Evolutionary conservation across 495 filamentous ascomycete genomes (phyloP).

Genomic region (Sphaerosporella brunnea): DNA sequence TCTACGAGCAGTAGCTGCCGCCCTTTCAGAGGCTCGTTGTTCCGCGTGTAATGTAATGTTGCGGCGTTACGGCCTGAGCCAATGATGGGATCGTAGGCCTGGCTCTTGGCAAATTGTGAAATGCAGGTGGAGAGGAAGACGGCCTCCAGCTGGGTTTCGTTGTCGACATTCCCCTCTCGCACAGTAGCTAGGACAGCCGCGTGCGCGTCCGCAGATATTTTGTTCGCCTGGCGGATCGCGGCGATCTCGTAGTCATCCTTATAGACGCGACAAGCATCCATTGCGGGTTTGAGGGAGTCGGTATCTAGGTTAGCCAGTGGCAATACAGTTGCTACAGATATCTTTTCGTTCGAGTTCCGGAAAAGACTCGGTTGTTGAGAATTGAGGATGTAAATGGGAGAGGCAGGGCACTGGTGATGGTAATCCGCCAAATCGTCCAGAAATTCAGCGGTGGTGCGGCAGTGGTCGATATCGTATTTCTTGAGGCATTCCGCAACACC

Average conservation of each 20-base stretch:
- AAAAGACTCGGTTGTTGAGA: too few species aligned
- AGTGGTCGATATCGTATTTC: constrained; percentile 35
- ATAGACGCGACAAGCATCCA: constrained; percentile 53
- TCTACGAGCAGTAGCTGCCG: constrained; percentile 64
- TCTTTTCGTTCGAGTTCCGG: too few species aligned
- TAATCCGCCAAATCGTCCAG: constrained; percentile 11
- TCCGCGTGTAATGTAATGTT: constrained; percentile 69
- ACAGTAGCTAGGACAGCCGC: constrained; percentile 44
- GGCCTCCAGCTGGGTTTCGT: constrained; percentile 70
- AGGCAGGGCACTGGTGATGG: constrained; percentile 11
- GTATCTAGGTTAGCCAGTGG: too few species aligned
- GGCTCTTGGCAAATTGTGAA: constrained; percentile 49
- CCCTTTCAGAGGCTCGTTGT: constrained; percentile 49
- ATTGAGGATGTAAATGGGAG: constrained; percentile 23
- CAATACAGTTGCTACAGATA: too few species aligned
- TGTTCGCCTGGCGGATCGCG: constrained; percentile 61
- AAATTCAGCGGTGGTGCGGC: constrained; percentile 26
- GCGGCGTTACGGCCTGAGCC: constrained; percentile 61
- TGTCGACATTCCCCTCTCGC: constrained; percentile 33
- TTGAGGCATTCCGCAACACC: constrained; percentile 34
- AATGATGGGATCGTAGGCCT: constrained; percentile 77
- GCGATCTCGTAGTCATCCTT: constrained; percentile 68
- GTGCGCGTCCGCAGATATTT: constrained; percentile 58
- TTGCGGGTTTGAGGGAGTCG: constrained; percentile 46
- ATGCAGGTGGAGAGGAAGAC: constrained; percentile 54